Conservation (phyloP, 2,329 filamentous ascomycete genomes). For the Didymosphaeria variabile region DNA sequence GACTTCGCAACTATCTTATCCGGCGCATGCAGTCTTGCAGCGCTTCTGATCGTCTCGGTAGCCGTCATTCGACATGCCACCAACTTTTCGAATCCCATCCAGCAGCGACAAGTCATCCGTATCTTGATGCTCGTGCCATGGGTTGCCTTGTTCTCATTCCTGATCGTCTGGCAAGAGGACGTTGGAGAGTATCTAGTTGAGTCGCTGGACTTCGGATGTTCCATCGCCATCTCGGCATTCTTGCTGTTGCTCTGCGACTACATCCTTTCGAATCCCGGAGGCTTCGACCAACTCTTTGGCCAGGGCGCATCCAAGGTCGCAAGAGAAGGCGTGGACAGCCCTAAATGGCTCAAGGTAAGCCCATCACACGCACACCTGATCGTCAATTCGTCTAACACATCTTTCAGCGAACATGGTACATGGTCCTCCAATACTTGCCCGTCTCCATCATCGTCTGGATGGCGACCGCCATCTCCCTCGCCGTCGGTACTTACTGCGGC, state of each 20-base stretch:
- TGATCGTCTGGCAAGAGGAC: constrained; percentile 25
- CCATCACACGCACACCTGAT: not conserved
- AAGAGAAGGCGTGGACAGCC: constrained; percentile 28
- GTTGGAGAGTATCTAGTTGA: constrained; percentile 26
- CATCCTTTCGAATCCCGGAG: constrained; percentile 33
- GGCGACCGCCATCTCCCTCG: constrained; percentile 32
- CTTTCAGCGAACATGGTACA: constrained; percentile 40
- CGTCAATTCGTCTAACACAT: constrained; percentile 12
- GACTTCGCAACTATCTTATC: constrained; percentile 26
- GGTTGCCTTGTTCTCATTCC: constrained; percentile 26
- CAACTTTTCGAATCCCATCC: constrained; percentile 28
- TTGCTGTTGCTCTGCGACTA: constrained; percentile 45
- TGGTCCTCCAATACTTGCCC: constrained; percentile 44
- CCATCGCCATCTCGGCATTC: constrained; percentile 41
- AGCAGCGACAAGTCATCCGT: constrained; percentile 34
- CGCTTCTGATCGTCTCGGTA: constrained; percentile 19
- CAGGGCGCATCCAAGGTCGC: constrained; percentile 20
- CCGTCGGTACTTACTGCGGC: constrained; percentile 39
- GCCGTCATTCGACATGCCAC: constrained; percentile 24
- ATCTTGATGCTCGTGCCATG: constrained; percentile 31
- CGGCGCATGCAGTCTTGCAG: constrained; percentile 22
- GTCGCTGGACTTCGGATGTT: constrained; percentile 38
- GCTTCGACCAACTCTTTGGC: constrained; percentile 43
- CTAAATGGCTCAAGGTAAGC: constrained; percentile 38
- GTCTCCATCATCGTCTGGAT: constrained; percentile 40